Evolutionary conservation across 345 rosid genomes (phyloP), one percentile per base, ranked within the genome.

Genomic region (Eucalyptus sideroxylon): DNA sequence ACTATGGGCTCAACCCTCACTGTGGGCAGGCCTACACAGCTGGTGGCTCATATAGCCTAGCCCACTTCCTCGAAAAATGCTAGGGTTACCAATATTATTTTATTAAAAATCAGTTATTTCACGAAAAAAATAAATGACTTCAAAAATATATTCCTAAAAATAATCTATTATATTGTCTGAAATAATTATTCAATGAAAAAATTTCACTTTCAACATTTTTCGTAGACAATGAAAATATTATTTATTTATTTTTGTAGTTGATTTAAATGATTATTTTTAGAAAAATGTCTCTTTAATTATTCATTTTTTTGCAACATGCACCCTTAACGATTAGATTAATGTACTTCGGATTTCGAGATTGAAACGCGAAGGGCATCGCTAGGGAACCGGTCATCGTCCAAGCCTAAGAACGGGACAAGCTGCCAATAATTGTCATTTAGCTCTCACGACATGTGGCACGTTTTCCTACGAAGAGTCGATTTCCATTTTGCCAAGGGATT

Each of bases 91-190:
- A 27, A 12, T 62, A 30, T 12, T 24, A 24, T 24, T 10, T 56
- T 5, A 24, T 56, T 24, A 0, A 24, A 9, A 26, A 24, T 56
- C 30, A 0, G 9, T 23, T 56, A 10, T 56, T 56, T 24, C 62
- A 56, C 14, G 10, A 26, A 56, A 55, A 55, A 56, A 56, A 24
- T 10, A 56, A 56, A 56, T 2, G 6, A 24, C 27, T 56, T 56
- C 27, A 56, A 23, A 56, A 56, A 56, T 10, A 56, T 56, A 4
- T 56, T 56, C 62, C 30, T 56, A 56, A 24, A 56, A 56, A 56
- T 24, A 24, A 56, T 56, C 6, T 56, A 23, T 23, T 56, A 24
- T 10, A 56, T 56, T 10, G 14, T 3, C 5, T 11, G 30, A 24
- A 56, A 56, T 56, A 56, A 56, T 56, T 56, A 56, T 23, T 56